phyloP scores from a whole-genome alignment of 1,139 yeast genomes.

The Hemisphaericaspora xylofermentans region DNA sequence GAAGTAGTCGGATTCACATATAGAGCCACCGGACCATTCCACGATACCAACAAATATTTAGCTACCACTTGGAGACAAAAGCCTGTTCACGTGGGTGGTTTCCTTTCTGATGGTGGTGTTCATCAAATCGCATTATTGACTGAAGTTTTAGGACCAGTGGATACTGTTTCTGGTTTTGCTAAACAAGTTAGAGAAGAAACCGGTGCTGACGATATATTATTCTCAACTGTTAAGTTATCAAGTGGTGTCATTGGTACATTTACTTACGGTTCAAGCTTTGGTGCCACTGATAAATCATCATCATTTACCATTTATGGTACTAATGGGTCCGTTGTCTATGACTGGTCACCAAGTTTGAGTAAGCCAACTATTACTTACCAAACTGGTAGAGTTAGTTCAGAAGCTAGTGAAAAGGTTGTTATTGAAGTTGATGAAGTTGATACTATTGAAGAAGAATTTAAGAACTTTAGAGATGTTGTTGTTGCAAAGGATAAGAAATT shows the following conservation, averaged over 20 bases:
- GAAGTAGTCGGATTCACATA: conserved; percentile 73
- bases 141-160: conserved; percentile 74
- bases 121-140: conserved; percentile 88
- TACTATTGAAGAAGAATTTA: conserved; percentile 59
- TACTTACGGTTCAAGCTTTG: conserved; percentile 89
- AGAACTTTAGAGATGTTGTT: conserved; percentile 72
- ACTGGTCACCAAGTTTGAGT: conserved; percentile 53
- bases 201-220: conserved; percentile 79
- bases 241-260: conserved; percentile 79
- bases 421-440: conserved; percentile 60
- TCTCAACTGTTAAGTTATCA: conserved; percentile 62
- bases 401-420: conserved; percentile 44
- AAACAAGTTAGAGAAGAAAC: conserved; percentile 71
- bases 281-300: conserved; percentile 71
- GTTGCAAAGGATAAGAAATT: conserved; percentile 57
- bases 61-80: conserved; percentile 80
- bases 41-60: conserved; percentile 61
- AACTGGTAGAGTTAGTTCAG: conserved; percentile 42
- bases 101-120: conserved; percentile 90
- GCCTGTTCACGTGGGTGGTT: conserved; percentile 92
- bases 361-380: conserved; percentile 51
- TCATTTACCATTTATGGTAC: conserved; percentile 72
- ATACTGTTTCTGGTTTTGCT: conserved; percentile 68
- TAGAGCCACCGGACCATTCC: conserved; percentile 79
- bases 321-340: conserved; percentile 68